Conservation (phyloP, 805 yeast genomes). For the Hanseniaspora nectarophila region DNA sequence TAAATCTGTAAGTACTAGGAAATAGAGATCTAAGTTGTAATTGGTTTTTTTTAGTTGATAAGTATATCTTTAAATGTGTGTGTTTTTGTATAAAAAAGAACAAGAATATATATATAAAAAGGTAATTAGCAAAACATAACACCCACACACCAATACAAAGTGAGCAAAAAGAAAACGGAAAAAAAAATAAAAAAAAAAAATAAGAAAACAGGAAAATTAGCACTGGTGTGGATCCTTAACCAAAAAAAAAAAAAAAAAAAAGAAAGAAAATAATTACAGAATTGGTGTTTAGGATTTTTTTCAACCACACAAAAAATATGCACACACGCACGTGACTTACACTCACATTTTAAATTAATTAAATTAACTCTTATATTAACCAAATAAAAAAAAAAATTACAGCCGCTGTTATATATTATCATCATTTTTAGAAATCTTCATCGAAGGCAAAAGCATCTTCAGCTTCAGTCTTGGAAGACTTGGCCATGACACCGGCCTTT, state of each 20-base stretch:
- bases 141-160: too few relatives aligned
- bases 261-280: too few relatives aligned
- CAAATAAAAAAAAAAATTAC: too few relatives aligned
- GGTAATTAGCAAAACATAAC: neutral
- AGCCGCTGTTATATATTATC: neutral
- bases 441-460: constrained; percentile 66
- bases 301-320: too few relatives aligned
- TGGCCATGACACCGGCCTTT: constrained; percentile 98
- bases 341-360: neutral
- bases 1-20: neutral
- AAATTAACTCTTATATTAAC: too few relatives aligned
- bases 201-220: too few relatives aligned
- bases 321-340: too few relatives aligned
- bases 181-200: too few relatives aligned
- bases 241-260: too few relatives aligned
- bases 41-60: neutral
- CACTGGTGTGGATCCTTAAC: too few relatives aligned
- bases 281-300: too few relatives aligned
- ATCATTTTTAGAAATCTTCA: constrained; percentile 65
- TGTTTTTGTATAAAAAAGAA: neutral
- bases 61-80: too few relatives aligned
- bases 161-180: neutral
- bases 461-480: constrained; percentile 40
- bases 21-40: neutral
- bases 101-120: neutral